phyloP scores from a whole-genome alignment of 352 stramenopile genomes.

The Globisporangium nodosum region DNA sequence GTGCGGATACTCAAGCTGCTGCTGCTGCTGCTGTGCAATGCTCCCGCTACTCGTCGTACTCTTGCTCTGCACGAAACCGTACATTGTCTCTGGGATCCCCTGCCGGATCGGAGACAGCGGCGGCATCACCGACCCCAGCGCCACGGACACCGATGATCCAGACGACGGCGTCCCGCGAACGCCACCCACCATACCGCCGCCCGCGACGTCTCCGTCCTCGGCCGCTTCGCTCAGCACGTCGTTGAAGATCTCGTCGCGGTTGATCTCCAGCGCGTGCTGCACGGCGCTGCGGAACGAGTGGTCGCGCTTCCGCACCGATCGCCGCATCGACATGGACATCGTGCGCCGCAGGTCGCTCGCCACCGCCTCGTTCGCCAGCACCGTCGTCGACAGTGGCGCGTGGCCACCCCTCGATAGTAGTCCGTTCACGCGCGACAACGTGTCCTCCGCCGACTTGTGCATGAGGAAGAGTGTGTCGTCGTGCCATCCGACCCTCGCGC shows the following conservation, averaged over 20 bases:
- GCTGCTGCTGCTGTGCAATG: neutral
- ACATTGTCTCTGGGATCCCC: slow-evolving; percentile 11
- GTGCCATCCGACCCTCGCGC: slow-evolving; percentile 19
- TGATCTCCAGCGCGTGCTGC: slow-evolving; percentile 39
- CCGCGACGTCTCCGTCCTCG: neutral
- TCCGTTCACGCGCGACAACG: slow-evolving; percentile 51
- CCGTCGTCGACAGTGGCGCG: slow-evolving; percentile 6
- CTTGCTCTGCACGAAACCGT: slow-evolving; percentile 7
- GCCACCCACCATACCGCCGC: too few relatives aligned
- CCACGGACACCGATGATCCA: too few relatives aligned
- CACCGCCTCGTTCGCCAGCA: slow-evolving; percentile 10
- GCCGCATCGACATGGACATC: slow-evolving; percentile 63
- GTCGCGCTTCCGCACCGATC: slow-evolving; percentile 46
- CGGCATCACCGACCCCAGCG: neutral
- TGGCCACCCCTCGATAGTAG: slow-evolving; percentile 43
- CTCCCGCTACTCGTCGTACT: neutral
- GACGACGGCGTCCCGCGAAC: neutral
- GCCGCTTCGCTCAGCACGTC: slow-evolving; percentile 6
- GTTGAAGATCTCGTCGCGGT: slow-evolving; percentile 64
- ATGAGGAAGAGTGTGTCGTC: slow-evolving; percentile 53
- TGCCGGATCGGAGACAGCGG: neutral
- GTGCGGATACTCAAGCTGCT: neutral
- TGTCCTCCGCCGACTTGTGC: slow-evolving; percentile 59
- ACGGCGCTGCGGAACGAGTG: slow-evolving; percentile 36
- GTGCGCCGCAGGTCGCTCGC: slow-evolving; percentile 6